phyloP scores from a whole-genome alignment of 805 yeast species.

The Nakazawaea wyomingensis region DNA sequence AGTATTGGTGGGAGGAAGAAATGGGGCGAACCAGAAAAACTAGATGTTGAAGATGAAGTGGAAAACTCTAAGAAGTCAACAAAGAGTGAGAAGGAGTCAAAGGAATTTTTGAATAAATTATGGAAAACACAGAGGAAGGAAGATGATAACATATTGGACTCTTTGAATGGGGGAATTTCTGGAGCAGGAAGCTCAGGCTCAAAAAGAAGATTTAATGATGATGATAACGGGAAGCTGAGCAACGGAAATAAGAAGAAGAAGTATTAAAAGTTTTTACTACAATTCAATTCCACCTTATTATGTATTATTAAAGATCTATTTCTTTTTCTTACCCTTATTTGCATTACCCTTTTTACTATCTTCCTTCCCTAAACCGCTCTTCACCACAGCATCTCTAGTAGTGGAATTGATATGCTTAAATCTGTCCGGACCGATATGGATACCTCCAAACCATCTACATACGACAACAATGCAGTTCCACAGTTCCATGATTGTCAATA shows the following conservation, averaged over 20 bases:
- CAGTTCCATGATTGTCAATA: constrained; percentile 68
- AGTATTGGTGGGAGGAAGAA: constrained; percentile 10
- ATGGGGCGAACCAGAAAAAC: constrained; percentile 21
- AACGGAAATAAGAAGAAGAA: constrained; percentile 6
- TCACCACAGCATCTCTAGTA: constrained; percentile 77
- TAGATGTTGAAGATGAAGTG: constrained; percentile 22
- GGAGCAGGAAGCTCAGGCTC: constrained; percentile 7
- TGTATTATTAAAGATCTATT: constrained; percentile 13
- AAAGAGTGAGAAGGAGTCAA: constrained; percentile 11
- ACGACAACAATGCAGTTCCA: constrained; percentile 85
- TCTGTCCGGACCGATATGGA: constrained; percentile 86
- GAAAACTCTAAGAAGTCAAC: neutral
- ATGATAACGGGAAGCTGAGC: neutral
- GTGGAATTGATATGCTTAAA: constrained; percentile 90
- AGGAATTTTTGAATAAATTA: constrained; percentile 13
- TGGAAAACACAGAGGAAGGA: constrained; percentile 15
- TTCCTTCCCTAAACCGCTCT: constrained; percentile 46
- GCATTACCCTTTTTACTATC: constrained; percentile 16
- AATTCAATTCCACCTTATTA: neutral
- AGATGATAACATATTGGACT: constrained; percentile 8
- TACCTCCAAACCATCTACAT: constrained; percentile 91
- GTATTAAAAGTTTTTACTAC: neutral
- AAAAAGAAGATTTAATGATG: neutral
- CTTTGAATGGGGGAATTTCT: constrained; percentile 8
- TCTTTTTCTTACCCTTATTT: constrained; percentile 27